A percentile compares a stretch with the other conserved stretches of the same genome.
Evolutionary conservation across 768 basidiomycete species (phyloP).

Genomic region (Boletus subparvulus): DNA sequence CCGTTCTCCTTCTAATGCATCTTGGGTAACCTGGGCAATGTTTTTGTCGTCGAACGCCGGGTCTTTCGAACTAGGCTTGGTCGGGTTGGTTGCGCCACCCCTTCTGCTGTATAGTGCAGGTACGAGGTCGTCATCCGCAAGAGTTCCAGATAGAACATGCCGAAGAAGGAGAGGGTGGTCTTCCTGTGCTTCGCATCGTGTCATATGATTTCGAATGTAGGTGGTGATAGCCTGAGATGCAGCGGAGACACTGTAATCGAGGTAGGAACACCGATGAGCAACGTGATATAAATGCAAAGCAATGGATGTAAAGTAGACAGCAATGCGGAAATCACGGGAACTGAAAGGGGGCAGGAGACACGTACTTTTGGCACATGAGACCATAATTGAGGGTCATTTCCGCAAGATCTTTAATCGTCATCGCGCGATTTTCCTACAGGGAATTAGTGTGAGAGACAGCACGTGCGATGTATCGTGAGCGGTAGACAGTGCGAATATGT

Average conservation of each 20-base stretch:
- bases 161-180: slow-evolving; percentile 74
- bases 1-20: slow-evolving; percentile 32
- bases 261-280: slow-evolving; percentile 3
- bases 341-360: slow-evolving; percentile 20
- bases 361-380: slow-evolving; percentile 74
- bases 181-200: slow-evolving; percentile 67
- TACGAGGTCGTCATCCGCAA: slow-evolving; percentile 70
- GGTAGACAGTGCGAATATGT: slow-evolving; percentile 7
- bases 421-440: slow-evolving; percentile 70
- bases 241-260: slow-evolving; percentile 58
- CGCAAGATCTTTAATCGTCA: slow-evolving; percentile 85
- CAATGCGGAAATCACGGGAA: slow-evolving; percentile 7
- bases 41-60: slow-evolving; percentile 28
- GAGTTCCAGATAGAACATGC: slow-evolving; percentile 70
- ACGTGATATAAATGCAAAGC: slow-evolving; percentile 15
- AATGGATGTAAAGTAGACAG: slow-evolving; percentile 2
- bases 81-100: slow-evolving; percentile 59
- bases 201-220: slow-evolving; percentile 72
- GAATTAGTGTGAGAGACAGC: slow-evolving; percentile 9
- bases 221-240: slow-evolving; percentile 81
- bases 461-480: slow-evolving; percentile 20
- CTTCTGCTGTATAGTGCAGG: slow-evolving; percentile 67
- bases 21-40: not conserved
- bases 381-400: slow-evolving; percentile 66
- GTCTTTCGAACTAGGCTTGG: slow-evolving; percentile 23